Conservation (phyloP, 805 yeast species). For the Starmerella bacillaris region DNA sequence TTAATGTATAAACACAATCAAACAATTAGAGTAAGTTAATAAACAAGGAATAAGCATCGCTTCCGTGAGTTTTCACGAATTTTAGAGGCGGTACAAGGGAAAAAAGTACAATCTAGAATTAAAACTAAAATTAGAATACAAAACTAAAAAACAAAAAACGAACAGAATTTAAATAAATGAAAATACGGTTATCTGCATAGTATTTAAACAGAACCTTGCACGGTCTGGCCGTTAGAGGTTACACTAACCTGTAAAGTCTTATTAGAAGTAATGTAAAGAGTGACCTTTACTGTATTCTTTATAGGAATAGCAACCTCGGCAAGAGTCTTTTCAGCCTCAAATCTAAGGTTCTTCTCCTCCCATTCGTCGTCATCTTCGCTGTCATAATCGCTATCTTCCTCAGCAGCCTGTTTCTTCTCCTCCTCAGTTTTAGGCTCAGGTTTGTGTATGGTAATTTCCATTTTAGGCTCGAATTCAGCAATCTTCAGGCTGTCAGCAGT, state of each 20-base stretch:
- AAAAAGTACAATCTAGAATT: too few species aligned
- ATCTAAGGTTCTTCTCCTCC: slow-evolving; percentile 53
- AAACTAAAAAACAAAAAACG: too few species aligned
- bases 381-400: slow-evolving; percentile 32
- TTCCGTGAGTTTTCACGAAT: too few species aligned
- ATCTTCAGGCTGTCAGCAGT: slow-evolving; percentile 46
- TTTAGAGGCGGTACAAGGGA: too few species aligned
- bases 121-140: too few species aligned
- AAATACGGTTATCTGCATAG: too few species aligned
- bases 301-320: slow-evolving; percentile 65
- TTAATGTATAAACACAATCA: too few species aligned
- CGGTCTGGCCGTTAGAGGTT: slow-evolving; percentile 17
- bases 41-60: too few species aligned
- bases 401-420: slow-evolving; percentile 33
- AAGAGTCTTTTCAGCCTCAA: slow-evolving; percentile 53
- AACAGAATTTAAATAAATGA: too few species aligned
- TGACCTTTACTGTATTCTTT: slow-evolving; percentile 47
- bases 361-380: slow-evolving; percentile 71
- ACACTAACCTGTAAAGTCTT: slow-evolving; percentile 48
- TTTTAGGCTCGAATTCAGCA: slow-evolving; percentile 54
- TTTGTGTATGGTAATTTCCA: slow-evolving; percentile 64
- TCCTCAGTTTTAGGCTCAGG: slow-evolving; percentile 44
- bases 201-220: slow-evolving; percentile 16
- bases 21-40: too few species aligned
- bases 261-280: slow-evolving; percentile 45